phyloP scores from a whole-genome alignment of 352 stramenopile genomes.

The Saprolegnia parasitica region DNA sequence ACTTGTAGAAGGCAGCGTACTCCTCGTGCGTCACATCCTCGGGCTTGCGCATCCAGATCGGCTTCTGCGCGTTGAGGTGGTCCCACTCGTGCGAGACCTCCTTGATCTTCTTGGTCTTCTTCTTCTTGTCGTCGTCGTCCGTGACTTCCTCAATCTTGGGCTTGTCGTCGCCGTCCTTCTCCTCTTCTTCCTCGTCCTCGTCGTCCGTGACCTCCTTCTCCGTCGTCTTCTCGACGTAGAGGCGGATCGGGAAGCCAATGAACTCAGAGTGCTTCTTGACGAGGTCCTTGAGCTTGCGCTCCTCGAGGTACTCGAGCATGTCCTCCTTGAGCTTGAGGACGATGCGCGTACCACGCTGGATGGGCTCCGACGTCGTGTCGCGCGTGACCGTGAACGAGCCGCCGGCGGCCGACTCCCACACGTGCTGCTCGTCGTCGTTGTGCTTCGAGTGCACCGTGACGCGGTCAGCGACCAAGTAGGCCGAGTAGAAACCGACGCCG shows the following conservation, averaged over 20 bases:
- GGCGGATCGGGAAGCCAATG: conserved; percentile 99
- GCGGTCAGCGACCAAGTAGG: conserved; percentile 98
- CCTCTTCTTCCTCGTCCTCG: conserved; percentile 95
- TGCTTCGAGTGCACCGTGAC: conserved; percentile 98
- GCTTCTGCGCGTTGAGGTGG: conserved; percentile 99
- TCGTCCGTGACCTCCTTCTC: conserved; percentile 99
- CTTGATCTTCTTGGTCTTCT: conserved; percentile 95
- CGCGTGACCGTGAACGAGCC: conserved; percentile 96
- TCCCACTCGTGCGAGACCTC: conserved; percentile 99
- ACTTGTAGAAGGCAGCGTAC: conserved; percentile 99
- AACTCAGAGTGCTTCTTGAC: conserved; percentile 99
- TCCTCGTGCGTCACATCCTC: conserved; percentile 99
- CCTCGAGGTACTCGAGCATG: conserved; percentile 98
- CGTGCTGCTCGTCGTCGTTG: conserved; percentile 98
- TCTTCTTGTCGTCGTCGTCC: conserved; percentile 98
- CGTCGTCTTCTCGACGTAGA: conserved; percentile 99
- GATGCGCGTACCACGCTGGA: conserved; percentile 93
- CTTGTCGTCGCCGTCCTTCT: conserved; percentile 93
- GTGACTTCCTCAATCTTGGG: conserved; percentile 96
- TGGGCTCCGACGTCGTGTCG: conserved; percentile 74
- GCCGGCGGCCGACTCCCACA: conserved; percentile 96
- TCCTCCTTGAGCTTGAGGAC: conserved; percentile 98
- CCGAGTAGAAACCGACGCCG: conserved; percentile 99
- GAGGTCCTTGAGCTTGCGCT: conserved; percentile 97
- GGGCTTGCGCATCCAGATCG: conserved; percentile 99